Conservation (phyloP, 2,329 filamentous ascomycete species). For the Fusarium chuoi region DNA sequence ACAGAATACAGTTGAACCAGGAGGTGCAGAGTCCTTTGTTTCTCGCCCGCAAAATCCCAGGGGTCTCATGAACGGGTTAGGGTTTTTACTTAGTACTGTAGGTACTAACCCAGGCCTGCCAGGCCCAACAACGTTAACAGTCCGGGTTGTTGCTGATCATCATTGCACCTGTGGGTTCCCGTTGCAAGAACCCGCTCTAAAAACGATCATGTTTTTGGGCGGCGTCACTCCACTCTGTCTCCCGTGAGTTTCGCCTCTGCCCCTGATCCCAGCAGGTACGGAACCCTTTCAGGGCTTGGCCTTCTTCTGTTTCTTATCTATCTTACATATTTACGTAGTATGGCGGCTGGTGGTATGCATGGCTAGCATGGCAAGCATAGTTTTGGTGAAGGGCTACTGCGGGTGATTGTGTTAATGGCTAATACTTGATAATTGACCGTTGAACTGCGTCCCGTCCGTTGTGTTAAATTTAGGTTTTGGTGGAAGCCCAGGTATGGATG, state of each 20-base stretch:
- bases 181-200: slow-evolving; percentile 30
- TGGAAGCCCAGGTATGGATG: not conserved
- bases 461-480: not conserved
- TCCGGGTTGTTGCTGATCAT: slow-evolving; percentile 20
- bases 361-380: not conserved
- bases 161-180: slow-evolving; percentile 33
- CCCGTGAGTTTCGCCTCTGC: slow-evolving; percentile 29
- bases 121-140: slow-evolving; percentile 17
- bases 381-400: not conserved
- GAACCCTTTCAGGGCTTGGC: slow-evolving; percentile 14
- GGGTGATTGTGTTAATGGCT: not conserved
- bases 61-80: not conserved
- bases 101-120: not conserved
- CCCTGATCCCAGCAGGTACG: slow-evolving; percentile 28
- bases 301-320: slow-evolving; percentile 27
- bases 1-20: not conserved
- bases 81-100: not conserved
- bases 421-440: not conserved
- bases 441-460: not conserved
- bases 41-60: not conserved
- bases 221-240: slow-evolving; percentile 19
- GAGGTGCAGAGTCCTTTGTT: slow-evolving; percentile 2
- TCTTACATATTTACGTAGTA: slow-evolving; percentile 4
- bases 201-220: slow-evolving; percentile 13
- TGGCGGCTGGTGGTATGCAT: not conserved